Evolutionary conservation across 1,139 yeast genomes (phyloP).

Genomic region (Candida sp.): DNA sequence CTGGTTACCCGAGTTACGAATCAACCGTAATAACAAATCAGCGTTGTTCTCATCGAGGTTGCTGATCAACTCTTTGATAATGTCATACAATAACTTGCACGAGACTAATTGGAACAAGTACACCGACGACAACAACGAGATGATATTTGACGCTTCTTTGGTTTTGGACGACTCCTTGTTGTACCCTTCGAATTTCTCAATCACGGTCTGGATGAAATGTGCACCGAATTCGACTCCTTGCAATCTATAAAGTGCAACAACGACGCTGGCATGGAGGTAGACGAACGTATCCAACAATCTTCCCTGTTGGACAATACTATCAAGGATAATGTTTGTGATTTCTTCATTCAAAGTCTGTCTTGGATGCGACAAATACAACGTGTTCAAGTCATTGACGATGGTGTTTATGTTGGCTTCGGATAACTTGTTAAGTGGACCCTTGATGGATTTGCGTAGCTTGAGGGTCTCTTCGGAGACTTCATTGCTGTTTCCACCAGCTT

Average conservation of each 20-base stretch:
- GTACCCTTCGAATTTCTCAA: constrained; percentile 61
- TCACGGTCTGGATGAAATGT: constrained; percentile 73
- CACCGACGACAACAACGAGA: constrained; percentile 76
- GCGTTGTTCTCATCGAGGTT: constrained; percentile 74
- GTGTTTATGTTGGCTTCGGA: constrained; percentile 83
- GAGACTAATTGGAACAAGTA: constrained; percentile 81
- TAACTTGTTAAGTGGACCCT: constrained; percentile 83
- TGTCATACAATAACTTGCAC: constrained; percentile 76
- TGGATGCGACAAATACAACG: constrained; percentile 66
- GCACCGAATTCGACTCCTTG: constrained; percentile 96
- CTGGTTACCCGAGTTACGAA: constrained; percentile 81
- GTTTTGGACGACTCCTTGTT: constrained; percentile 31
- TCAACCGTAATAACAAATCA: constrained; percentile 72
- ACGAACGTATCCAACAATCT: constrained; percentile 79
- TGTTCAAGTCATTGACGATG: constrained; percentile 71
- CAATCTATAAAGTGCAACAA: constrained; percentile 73
- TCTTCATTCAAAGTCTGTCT: constrained; percentile 78
- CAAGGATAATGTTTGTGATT: constrained; percentile 64
- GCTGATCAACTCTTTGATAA: constrained; percentile 59
- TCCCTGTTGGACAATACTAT: constrained; percentile 67
- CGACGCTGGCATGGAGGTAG: constrained; percentile 77
- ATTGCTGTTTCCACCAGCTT: constrained; percentile 16
- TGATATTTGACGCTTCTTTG: constrained; percentile 70
- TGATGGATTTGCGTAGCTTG: constrained; percentile 62
- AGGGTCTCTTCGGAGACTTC: constrained; percentile 50